These are phyloP conservation scores for Claviceps maximensis DNA, from an alignment of 2,329 filamentous ascomycete genomes.

Conservation along the genomic window DNA sequence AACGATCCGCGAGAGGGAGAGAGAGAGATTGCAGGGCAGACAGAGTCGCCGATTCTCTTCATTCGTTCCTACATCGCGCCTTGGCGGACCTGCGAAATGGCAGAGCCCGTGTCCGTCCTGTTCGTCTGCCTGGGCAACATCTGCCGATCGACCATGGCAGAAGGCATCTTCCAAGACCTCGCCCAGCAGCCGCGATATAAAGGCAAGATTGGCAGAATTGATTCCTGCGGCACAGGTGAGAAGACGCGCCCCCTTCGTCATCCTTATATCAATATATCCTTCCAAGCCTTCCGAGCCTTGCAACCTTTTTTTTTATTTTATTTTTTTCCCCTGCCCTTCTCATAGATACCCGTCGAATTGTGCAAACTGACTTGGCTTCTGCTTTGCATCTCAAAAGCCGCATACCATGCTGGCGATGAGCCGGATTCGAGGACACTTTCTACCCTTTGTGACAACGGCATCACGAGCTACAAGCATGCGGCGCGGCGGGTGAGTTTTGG, in stretches of 20 bases:
- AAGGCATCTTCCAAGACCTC: conserved; percentile 75
- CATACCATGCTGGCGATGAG: conserved; percentile 65
- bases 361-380: not conserved
- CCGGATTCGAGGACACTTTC: conserved; percentile 77
- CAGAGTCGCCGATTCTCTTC: too few species aligned
- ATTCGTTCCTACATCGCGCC: not conserved
- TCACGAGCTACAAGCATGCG: conserved; percentile 62
- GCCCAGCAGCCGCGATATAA: conserved; percentile 47
- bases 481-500: conserved; percentile 52
- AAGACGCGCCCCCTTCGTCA: too few species aligned
- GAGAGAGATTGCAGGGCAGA: too few species aligned
- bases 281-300: too few species aligned
- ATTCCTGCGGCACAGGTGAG: conserved; percentile 72
- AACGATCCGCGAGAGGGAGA: too few species aligned
- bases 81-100: conserved; percentile 15
- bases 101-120: conserved; percentile 53
- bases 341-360: not conserved
- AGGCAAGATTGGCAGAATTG: conserved; percentile 51
- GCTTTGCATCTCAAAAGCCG: conserved; percentile 31
- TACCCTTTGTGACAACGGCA: conserved; percentile 60
- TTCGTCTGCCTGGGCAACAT: conserved; percentile 98
- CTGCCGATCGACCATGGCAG: conserved; percentile 87
- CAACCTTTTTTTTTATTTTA: too few species aligned
- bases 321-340: too few species aligned
- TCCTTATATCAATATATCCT: too few species aligned